These are phyloP conservation scores for Leishmania tropica DNA, from an alignment of 208 protist genomes.

Conservation along the genomic window DNA sequence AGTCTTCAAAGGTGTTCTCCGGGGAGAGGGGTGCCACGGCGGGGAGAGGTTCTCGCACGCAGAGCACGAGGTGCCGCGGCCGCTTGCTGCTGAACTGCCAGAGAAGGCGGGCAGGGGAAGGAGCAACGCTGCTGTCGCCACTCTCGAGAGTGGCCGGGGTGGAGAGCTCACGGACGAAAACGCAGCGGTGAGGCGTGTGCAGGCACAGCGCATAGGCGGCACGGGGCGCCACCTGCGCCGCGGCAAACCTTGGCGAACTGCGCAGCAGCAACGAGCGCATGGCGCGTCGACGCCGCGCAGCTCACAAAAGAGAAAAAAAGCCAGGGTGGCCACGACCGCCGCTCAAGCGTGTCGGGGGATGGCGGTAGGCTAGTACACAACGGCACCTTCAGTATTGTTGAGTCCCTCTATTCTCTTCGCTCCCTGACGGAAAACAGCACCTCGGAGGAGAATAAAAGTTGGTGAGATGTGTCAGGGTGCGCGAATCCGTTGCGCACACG, in stretches of 20 bases:
- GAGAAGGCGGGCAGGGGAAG: conserved; percentile 58
- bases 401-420: not conserved
- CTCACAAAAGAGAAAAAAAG: not conserved
- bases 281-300: no score
- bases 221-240: not conserved
- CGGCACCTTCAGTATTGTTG: not conserved
- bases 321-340: not conserved
- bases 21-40: not conserved
- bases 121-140: not conserved
- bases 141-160: conserved; percentile 53
- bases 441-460: not conserved
- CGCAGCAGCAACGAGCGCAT: conserved; percentile 7
- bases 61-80: conserved; percentile 63
- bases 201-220: conserved; percentile 4
- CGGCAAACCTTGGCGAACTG: not conserved
- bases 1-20: conserved; percentile 12
- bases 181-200: conserved; percentile 12
- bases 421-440: not conserved
- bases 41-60: conserved; percentile 29
- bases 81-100: conserved; percentile 70
- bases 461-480: not conserved
- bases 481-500: not conserved
- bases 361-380: not conserved
- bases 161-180: conserved; percentile 68
- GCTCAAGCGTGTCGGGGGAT: not conserved